These are phyloP conservation scores for Ophiostoma novo-ulmi DNA, from an alignment of 2,329 filamentous ascomycete genomes.

Conservation along the genomic window DNA sequence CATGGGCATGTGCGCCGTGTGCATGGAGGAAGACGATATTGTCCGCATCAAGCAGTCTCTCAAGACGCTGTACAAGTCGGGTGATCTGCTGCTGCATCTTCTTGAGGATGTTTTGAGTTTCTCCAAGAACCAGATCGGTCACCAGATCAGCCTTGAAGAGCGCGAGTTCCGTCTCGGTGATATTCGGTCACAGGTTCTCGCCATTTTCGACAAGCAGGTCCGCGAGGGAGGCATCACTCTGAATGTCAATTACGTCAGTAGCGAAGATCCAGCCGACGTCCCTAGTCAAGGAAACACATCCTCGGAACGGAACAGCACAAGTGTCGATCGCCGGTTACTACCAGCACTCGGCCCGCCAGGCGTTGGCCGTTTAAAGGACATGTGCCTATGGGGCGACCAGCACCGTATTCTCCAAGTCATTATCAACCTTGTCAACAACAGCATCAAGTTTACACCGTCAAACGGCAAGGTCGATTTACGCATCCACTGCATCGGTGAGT, in stretches of 20 bases:
- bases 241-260: slow-evolving; percentile 63
- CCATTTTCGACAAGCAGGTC: slow-evolving; percentile 87
- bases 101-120: slow-evolving; percentile 87
- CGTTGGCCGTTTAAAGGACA: slow-evolving; percentile 68
- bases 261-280: slow-evolving; percentile 33
- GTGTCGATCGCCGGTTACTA: slow-evolving; percentile 21
- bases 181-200: slow-evolving; percentile 72
- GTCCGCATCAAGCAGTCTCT: slow-evolving; percentile 73
- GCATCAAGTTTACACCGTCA: slow-evolving; percentile 79
- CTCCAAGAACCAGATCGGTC: slow-evolving; percentile 90
- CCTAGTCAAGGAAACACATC: background rate
- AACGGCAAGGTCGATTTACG: slow-evolving; percentile 70
- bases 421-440: slow-evolving; percentile 89
- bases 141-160: slow-evolving; percentile 74
- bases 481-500: slow-evolving; percentile 67
- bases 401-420: slow-evolving; percentile 88
- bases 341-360: slow-evolving; percentile 61
- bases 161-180: slow-evolving; percentile 82
- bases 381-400: slow-evolving; percentile 88
- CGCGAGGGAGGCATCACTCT: slow-evolving; percentile 73
- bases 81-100: slow-evolving; percentile 76
- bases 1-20: slow-evolving; percentile 86
- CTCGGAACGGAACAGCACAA: background rate
- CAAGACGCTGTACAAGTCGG: slow-evolving; percentile 83
- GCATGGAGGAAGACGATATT: slow-evolving; percentile 84